Evolutionary conservation across 2,329 filamentous ascomycete species (phyloP), one percentile per base, ranked within the genome.

Genomic region (Clarireedia homoeocarpa): DNA sequence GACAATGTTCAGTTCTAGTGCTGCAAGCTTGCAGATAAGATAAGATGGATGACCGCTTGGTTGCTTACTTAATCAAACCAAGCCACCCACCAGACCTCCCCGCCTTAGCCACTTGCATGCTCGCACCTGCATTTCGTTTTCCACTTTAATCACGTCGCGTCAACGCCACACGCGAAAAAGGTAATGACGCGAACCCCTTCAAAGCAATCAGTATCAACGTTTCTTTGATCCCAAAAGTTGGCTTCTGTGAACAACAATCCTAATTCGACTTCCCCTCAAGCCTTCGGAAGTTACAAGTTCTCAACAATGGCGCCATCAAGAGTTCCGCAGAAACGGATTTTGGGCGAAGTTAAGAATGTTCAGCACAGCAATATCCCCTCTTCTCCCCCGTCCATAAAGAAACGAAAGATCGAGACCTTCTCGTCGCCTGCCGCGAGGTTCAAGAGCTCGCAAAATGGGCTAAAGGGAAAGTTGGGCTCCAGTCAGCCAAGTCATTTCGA

Each of bases 401-500:
- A 94, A 74, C 81, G 89, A 61, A 95, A 89, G 72, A 78, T 95
- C 58, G 89, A 94, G 44, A 71, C 78, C 5, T 36, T 54, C 27
- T 75, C 80, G 26, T 81, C 80, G 4, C 79, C 79, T 2, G 80
- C 53, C 15, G 74, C 77, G 34, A 78, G 79, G 56, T 78, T 88
- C 64, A 81, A 79, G 54, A 80, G 82, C 54, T 85, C 85, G 3
- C 81, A 86, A 63, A 81, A 80, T 68, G 77, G 74, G n/a, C 76
- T 73, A 10, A 80, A 81, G 62, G 81, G 79, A 61, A 85, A 83
- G 67, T 70, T 84, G 26, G 78, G 81, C 60, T 92, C 88, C 1
- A 91, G 81, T 64, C 89, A 91, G 71, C 82, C 82, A 15, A 96
- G 91, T 70, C 82, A 87, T 55, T 99, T 99, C 70, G 94, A 97